Conservation (phyloP, 2,329 filamentous ascomycete species). For the Furcasterigmium sp. region DNA sequence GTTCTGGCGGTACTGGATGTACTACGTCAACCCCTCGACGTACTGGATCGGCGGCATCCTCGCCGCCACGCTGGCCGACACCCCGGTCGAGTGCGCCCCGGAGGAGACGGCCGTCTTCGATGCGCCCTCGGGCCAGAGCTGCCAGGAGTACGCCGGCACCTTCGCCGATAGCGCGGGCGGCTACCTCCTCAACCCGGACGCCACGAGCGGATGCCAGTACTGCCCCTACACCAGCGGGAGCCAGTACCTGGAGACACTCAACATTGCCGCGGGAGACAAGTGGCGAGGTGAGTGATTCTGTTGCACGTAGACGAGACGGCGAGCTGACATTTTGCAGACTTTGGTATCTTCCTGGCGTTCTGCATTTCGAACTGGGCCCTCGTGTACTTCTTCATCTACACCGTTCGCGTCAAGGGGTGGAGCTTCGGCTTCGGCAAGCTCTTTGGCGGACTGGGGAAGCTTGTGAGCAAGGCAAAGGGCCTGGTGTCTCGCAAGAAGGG, state of each 20-base stretch:
- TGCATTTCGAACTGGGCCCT: constrained; percentile 65
- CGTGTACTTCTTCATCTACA: constrained; percentile 74
- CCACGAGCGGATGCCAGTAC: constrained; percentile 58
- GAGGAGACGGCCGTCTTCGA: constrained; percentile 39
- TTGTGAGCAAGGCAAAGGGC: not conserved
- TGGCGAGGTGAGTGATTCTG: constrained; percentile 47
- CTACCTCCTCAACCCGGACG: constrained; percentile 58
- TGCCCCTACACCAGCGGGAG: constrained; percentile 54
- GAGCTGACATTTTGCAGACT: constrained; percentile 27
- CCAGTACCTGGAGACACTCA: constrained; percentile 57
- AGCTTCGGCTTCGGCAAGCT: constrained; percentile 60
- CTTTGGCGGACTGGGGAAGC: constrained; percentile 26
- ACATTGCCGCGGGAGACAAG: constrained; percentile 49
- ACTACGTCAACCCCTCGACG: constrained; percentile 63
- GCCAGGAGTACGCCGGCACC: constrained; percentile 54
- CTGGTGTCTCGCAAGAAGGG: not conserved
- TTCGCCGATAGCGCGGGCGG: constrained; percentile 50
- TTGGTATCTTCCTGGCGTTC: constrained; percentile 69
- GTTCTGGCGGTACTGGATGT: constrained; percentile 72
- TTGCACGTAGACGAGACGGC: not conserved
- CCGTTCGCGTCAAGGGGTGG: constrained; percentile 65
- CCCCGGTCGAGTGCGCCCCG: constrained; percentile 32
- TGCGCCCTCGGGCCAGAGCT: constrained; percentile 59
- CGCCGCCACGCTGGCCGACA: constrained; percentile 6
- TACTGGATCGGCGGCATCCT: constrained; percentile 71